phyloP scores from a whole-genome alignment of 169 alveolate species.

The Plasmodium malariae region DNA sequence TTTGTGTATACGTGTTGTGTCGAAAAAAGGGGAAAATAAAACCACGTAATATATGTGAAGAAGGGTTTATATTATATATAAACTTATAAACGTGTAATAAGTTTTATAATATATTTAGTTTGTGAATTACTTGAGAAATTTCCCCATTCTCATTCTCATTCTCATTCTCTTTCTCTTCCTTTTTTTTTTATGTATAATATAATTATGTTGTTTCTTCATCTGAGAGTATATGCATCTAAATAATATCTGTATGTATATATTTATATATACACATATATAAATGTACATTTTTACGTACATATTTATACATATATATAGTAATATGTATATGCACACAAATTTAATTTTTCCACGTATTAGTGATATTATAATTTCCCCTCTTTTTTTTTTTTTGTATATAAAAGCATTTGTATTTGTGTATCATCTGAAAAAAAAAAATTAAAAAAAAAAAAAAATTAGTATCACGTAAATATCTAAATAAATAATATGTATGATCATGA shows the following conservation, averaged over 20 bases:
- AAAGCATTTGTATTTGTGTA: constrained; percentile 3
- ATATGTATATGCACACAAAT: background rate
- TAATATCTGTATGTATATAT: too few species aligned
- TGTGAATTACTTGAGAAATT: background rate
- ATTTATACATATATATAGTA: background rate
- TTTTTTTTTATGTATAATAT: background rate
- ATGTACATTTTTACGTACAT: background rate
- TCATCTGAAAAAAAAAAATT: background rate
- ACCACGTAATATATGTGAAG: background rate
- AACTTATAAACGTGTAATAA: too few species aligned
- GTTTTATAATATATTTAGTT: too few species aligned
- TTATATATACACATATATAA: too few species aligned
- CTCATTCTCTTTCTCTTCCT: background rate
- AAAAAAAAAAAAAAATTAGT: background rate
- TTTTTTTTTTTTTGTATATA: constrained; percentile 17
- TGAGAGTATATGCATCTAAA: too few species aligned
- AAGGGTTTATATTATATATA: too few species aligned
- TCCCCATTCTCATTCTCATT: background rate
- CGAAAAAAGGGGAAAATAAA: background rate
- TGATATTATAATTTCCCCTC: too few species aligned
- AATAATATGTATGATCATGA: background rate
- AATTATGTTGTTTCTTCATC: background rate
- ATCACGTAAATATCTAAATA: background rate
- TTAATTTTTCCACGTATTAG: too few species aligned
- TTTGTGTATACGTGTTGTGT: too few species aligned